Conservation (phyloP, 176 grass and related monocot species). For the Hsuehochloa calcarea region DNA sequence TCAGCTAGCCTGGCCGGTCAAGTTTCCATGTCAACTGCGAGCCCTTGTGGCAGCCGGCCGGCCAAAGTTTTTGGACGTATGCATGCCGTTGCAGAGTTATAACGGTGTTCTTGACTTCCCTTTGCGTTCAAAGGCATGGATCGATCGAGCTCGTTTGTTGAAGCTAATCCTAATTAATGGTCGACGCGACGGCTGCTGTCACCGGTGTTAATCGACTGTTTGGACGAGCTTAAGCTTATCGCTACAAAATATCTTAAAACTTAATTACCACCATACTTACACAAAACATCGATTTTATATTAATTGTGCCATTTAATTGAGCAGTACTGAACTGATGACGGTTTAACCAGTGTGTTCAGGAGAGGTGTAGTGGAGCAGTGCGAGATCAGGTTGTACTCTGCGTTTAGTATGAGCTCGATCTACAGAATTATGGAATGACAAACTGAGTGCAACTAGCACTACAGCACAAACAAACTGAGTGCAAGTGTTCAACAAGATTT, state of each 20-base stretch:
- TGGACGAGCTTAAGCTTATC: not conserved
- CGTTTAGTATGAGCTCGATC: not conserved
- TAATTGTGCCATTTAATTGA: not conserved
- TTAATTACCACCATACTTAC: not conserved
- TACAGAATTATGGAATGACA: not conserved
- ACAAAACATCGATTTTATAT: not conserved
- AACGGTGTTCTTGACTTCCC: constrained; percentile 44
- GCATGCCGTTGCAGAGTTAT: constrained; percentile 32
- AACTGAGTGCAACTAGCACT: not conserved
- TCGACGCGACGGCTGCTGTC: constrained; percentile 20
- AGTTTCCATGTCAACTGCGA: constrained; percentile 1
- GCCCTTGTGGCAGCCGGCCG: not conserved
- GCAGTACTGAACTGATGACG: not conserved
- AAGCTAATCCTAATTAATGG: constrained; percentile 20
- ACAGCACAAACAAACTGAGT: no score
- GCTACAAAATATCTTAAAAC: not conserved
- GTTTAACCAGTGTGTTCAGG: not conserved
- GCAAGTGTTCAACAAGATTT: not conserved
- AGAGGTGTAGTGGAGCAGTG: not conserved
- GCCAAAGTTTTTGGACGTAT: not conserved
- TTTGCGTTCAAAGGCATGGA: constrained; percentile 46
- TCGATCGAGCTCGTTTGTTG: not conserved
- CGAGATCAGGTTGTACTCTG: not conserved
- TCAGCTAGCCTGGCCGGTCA: constrained; percentile 11
- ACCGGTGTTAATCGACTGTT: not conserved